Evolutionary conservation across 2,329 filamentous ascomycete genomes (phyloP), one percentile per base, ranked within the genome.

Genomic region (Penicillium capsulatum): DNA sequence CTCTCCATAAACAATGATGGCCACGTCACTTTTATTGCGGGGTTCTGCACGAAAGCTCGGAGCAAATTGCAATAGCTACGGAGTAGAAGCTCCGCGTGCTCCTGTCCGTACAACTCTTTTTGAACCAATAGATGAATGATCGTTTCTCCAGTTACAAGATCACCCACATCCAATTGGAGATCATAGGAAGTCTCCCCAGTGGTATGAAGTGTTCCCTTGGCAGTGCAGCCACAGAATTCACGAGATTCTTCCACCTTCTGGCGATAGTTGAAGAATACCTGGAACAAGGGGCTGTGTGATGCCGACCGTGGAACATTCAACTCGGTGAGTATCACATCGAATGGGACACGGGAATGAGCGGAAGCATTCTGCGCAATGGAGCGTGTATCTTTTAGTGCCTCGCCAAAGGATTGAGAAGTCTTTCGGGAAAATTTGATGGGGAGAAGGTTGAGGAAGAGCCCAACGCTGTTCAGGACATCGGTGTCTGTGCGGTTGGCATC

Each of bases 381-480:
- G 1, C 59, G 47, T 1, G 48, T 40, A 14, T 54, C 41, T 17
- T 50, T 46, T 3, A 72, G 41, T 2, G 50, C 46, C 3, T 66
- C 57, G 1, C 40, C 47, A 39, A 70, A 69, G 0, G 53, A 50
- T 8, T 61, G 44, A 15, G 32, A 36, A 10, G 19, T 31, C 22
- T 16, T 34, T 11, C 17, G 48, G n/a, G 16, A 46, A 40, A 76
- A 68, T 1, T 61, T 59, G 1, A 77, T 32, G 2, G 75, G 65
- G 1, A 79, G 54, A 0, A 77, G 50, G 41, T 79, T 77, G 2
- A 77, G 42, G 28, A 71, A 70, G 29, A 67, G 54, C 2, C 76
- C 76, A 1, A 77, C 51, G 2, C 54, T 73, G 1, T 49, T 38
- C 6, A 54, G 40, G 2, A 62, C 38, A 1, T 59, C 43, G 8